Evolutionary conservation across 176 grass and related monocot genomes (phyloP), one percentile per base, ranked within the genome.

Genomic region (Juncus inflexus): DNA sequence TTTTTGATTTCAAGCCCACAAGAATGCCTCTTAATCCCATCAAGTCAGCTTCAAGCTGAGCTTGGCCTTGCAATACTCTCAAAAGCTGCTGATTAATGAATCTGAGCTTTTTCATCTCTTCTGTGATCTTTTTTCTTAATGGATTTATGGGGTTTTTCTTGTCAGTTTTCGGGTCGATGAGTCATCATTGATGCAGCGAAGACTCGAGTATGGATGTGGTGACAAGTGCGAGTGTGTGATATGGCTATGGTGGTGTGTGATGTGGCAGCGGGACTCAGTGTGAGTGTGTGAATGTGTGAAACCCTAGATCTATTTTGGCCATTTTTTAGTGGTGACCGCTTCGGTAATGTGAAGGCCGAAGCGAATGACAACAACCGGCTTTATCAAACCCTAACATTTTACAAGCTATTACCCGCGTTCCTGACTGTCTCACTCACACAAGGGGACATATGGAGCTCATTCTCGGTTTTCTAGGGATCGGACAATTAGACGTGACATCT

Each of bases 81-180:
- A 96, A 16, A 36, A 97, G 82, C 64, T 91, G 84, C 69, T 89
- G 82, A 52, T 97, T 97, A 9, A 72, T 62, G 35, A 65, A 3
- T 0, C 80, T 83, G 41, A 91, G 82, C 55, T 86, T 86, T 78
- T 73, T 86, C 50, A 84, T 60, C 42, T 97, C 92, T 67, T 91
- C 92, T 70, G 40, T 82, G 92, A 1, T 87, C 92, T 58, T 97
- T 97, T 82, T 97, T 97, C 87, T 89, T 91, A 86, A 40, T 14
- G 88, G 77, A 55, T 67, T 83, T 42, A 66, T 57, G 15, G 37
- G 45, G 36, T 72, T 86, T 52, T 82, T 89, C 38, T 10, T 58
- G 11, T 84, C 81, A 12, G 51, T 13, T 39, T 56, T 42, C 12
- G 36, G 12, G 5, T 78, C 79, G 52, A 80, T 37, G 14, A 60